Evolutionary conservation across 345 rosid genomes (phyloP).

Genomic region (Cardiospermum halicacabum): DNA sequence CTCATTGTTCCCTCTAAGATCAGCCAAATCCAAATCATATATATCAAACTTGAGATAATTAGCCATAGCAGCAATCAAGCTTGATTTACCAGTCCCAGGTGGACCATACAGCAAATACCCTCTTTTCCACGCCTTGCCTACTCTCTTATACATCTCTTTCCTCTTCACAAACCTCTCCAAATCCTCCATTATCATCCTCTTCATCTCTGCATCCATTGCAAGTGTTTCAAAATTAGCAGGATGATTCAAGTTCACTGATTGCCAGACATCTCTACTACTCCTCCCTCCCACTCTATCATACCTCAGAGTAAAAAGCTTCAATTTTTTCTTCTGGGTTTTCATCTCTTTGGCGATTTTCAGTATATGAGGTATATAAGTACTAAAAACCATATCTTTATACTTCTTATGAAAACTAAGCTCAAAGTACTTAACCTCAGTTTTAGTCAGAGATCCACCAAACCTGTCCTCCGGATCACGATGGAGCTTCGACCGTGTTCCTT

Average conservation of each 20-base stretch:
- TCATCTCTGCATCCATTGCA: slow-evolving; percentile 25
- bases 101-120: slow-evolving; percentile 30
- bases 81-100: slow-evolving; percentile 28
- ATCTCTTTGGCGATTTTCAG: slow-evolving; percentile 18
- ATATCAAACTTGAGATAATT: slow-evolving; percentile 23
- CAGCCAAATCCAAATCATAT: slow-evolving; percentile 29
- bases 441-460: background rate
- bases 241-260: slow-evolving; percentile 27
- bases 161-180: slow-evolving; percentile 27
- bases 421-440: slow-evolving; percentile 13
- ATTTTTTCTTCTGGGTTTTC: slow-evolving; percentile 15
- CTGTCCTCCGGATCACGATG: background rate
- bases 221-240: slow-evolving; percentile 26
- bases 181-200: slow-evolving; percentile 29
- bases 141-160: slow-evolving; percentile 21
- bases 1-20: slow-evolving; percentile 15
- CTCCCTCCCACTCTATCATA: slow-evolving; percentile 7
- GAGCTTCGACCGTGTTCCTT: background rate
- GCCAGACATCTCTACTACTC: slow-evolving; percentile 18
- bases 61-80: slow-evolving; percentile 32
- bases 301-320: slow-evolving; percentile 21
- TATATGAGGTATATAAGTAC: slow-evolving; percentile 19
- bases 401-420: slow-evolving; percentile 35
- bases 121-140: slow-evolving; percentile 31
- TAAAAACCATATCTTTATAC: slow-evolving; percentile 25